Conservation (phyloP, 768 basidiomycete species). For the Russula griseocarnosa region DNA sequence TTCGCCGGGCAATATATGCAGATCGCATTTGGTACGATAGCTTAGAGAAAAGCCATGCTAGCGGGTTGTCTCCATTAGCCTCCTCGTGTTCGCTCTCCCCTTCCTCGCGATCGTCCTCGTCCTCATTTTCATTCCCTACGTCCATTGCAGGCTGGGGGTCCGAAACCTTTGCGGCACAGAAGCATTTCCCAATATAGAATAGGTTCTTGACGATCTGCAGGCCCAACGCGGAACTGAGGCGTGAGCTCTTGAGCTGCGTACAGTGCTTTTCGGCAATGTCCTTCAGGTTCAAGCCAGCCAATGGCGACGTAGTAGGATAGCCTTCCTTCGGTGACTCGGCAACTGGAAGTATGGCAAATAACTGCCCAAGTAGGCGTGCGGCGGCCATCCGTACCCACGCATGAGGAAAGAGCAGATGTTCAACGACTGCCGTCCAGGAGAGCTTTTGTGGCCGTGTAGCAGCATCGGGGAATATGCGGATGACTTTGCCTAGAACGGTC, state of each 20-base stretch:
- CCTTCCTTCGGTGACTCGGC: conserved; percentile 35
- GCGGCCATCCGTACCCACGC: conserved; percentile 88
- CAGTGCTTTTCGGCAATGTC: conserved; percentile 11
- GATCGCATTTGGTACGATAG: conserved; percentile 83
- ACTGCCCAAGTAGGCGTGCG: conserved; percentile 65
- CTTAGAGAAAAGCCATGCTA: conserved; percentile 93
- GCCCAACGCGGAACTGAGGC: conserved; percentile 66
- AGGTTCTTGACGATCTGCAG: conserved; percentile 90
- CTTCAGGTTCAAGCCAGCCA: conserved; percentile 2
- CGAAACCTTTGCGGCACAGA: conserved; percentile 43
- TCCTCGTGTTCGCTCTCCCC: conserved; percentile 17
- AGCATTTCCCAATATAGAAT: conserved; percentile 88
- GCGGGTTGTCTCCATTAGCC: conserved; percentile 41
- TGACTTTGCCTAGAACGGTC: conserved; percentile 57
- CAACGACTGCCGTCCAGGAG: conserved; percentile 58
- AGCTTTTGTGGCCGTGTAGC: conserved; percentile 46
- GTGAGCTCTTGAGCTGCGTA: conserved; percentile 74
- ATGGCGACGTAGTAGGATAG: conserved; percentile 29
- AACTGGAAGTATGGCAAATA: conserved; percentile 56
- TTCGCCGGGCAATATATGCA: conserved; percentile 66
- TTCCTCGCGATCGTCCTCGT: conserved; percentile 20
- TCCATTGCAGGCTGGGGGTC: conserved; percentile 30
- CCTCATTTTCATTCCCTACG: conserved; percentile 33
- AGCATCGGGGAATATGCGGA: conserved; percentile 53
- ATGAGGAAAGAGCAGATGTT: conserved; percentile 82